Evolutionary conservation across 768 basidiomycete species (phyloP), one percentile per base, ranked within the genome.

Genomic region (Lanmaoa rubissima): DNA sequence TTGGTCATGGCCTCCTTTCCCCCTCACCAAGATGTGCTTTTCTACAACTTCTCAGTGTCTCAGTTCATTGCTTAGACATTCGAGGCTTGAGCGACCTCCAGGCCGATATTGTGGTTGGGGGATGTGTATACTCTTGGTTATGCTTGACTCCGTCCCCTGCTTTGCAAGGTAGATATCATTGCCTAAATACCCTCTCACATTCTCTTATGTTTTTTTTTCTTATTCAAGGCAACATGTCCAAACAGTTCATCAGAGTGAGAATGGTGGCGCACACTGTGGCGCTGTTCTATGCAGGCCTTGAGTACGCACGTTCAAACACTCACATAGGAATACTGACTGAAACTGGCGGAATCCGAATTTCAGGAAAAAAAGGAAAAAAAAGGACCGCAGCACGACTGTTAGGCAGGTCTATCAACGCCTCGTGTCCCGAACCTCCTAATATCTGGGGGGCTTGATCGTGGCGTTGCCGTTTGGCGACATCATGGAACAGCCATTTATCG

Each of bases 381-480:
- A 34, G 19, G 52, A 51, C 46, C 24, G 19, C 53, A 45, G 39
- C 45, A 56, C 10, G 24, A 24, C 21, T 24, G 28, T 46, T 40
- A 28, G 19, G 21, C 38, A n/a, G 5, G 38, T 2, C 21, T 24
- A 24, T 24, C 21, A 24, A 24, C 3, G 21, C 54, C 53, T 42
- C 52, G 32, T 58, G 55, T 48, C 11, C 5, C 7, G 19, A 38
- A 19, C 34, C 38, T 21, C 49, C 54, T 19, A 8, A 43, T 41
- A 44, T 44, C 41, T 35, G n/a, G 38, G 24, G 40, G 35, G 26
- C n/a, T 34, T 59, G 58, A 66, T 60, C 11, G 58, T 66, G 62
- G 57, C 55, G 58, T 41, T 19, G 34, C 48, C 16, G 19, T 49
- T 51, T 45, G 48, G 54, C 43, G 36, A 55, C 59, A 53, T 26